A percentile compares a stretch with the other conserved stretches of the same genome.
These are phyloP conservation scores for Cryphonectria parasitica DNA, from an alignment of 2,329 filamentous ascomycete genomes.

Conservation along the genomic window DNA sequence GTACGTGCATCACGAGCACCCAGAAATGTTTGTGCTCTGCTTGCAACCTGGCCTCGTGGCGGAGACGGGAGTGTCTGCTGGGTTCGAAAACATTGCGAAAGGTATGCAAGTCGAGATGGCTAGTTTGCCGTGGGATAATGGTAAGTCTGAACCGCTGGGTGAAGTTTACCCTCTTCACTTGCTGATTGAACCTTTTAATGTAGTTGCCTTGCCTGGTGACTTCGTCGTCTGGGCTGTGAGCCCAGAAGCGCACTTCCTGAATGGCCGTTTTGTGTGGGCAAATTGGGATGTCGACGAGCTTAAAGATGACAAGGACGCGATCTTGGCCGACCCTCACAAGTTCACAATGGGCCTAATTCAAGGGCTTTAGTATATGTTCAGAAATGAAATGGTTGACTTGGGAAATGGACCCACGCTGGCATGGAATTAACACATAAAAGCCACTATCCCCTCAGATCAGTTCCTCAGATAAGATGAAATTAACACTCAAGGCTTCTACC, in stretches of 20 bases:
- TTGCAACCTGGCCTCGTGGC: conserved; percentile 17
- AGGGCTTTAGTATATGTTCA: too few species aligned
- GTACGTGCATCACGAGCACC: conserved; percentile 19
- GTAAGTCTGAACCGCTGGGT: neutral
- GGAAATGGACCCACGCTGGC: too few species aligned
- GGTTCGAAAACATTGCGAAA: conserved; percentile 13
- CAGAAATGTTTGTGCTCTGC: conserved; percentile 11
- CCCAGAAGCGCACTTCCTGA: conserved; percentile 40
- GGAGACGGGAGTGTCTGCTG: conserved; percentile 8
- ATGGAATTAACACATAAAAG: too few species aligned
- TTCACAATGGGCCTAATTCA: conserved; percentile 3
- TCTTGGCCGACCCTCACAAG: neutral
- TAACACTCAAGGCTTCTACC: too few species aligned
- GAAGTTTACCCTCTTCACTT: neutral
- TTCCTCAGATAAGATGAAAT: too few species aligned
- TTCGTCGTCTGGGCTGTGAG: conserved; percentile 41
- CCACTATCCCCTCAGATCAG: too few species aligned
- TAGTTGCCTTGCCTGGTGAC: conserved; percentile 35
- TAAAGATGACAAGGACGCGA: neutral
- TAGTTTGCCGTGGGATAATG: neutral
- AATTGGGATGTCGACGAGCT: conserved; percentile 45
- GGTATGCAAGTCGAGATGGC: conserved; percentile 10
- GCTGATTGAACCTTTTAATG: neutral
- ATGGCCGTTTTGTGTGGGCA: conserved; percentile 39
- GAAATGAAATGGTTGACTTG: too few species aligned